A percentile compares a stretch with the other conserved stretches of the same genome.
Evolutionary conservation across 1,139 yeast genomes (phyloP).

Genomic region (Yamadazyma mexicana): DNA sequence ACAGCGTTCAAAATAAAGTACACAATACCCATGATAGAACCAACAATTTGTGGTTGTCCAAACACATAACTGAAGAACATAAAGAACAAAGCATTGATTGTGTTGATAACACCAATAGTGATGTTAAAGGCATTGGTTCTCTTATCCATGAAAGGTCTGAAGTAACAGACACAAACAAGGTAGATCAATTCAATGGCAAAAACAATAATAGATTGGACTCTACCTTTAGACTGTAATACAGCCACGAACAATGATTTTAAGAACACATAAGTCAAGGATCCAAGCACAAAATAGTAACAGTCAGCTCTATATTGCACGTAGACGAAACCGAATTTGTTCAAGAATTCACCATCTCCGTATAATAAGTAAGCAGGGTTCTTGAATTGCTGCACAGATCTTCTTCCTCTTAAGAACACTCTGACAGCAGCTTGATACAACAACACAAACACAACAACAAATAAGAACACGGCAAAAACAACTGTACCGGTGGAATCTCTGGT

Average conservation of each 20-base stretch:
- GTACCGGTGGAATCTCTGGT: slow-evolving; percentile 82
- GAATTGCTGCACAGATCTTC: slow-evolving; percentile 67
- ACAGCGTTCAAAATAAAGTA: slow-evolving; percentile 87
- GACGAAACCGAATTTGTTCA: slow-evolving; percentile 89
- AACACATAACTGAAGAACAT: slow-evolving; percentile 86
- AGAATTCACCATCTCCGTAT: slow-evolving; percentile 77
- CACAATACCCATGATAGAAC: slow-evolving; percentile 92
- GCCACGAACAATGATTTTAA: slow-evolving; percentile 84
- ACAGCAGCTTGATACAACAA: slow-evolving; percentile 73
- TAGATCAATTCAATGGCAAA: slow-evolving; percentile 74
- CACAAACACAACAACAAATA: slow-evolving; percentile 55
- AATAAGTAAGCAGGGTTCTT: slow-evolving; percentile 91
- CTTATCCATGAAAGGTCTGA: slow-evolving; percentile 91
- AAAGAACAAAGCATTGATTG: slow-evolving; percentile 82
- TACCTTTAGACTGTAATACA: slow-evolving; percentile 76
- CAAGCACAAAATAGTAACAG: slow-evolving; percentile 76
- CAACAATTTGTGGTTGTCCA: slow-evolving; percentile 80
- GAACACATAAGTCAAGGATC: slow-evolving; percentile 64
- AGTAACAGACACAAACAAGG: slow-evolving; percentile 61
- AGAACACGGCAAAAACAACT: slow-evolving; percentile 72
- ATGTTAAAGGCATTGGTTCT: slow-evolving; percentile 91
- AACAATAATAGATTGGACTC: slow-evolving; percentile 74
- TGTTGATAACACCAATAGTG: slow-evolving; percentile 73
- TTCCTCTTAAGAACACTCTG: slow-evolving; percentile 71
- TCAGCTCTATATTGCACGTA: slow-evolving; percentile 91